Evolutionary conservation across 2,329 filamentous ascomycete species (phyloP), one percentile per base, ranked within the genome.

Genomic region (Fusarium proliferatum): DNA sequence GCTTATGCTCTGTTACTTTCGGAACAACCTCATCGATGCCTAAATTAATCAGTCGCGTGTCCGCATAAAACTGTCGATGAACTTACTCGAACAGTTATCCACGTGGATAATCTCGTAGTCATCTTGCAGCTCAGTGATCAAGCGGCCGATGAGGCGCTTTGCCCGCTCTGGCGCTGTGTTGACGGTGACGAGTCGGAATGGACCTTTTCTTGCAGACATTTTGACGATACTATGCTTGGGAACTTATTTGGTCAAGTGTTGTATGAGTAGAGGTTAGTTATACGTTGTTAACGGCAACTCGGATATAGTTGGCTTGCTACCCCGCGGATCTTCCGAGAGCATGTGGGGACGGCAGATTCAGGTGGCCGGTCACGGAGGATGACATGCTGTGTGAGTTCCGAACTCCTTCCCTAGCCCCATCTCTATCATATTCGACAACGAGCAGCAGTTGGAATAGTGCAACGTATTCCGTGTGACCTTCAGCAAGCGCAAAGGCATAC

Each of bases 1-100:
- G 64, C 5, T 53, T 67, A 5, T 67, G 64, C 17, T 67, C 45
- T 5, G 53, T 67, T 6, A 67, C 64, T 30, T 67, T 67, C 1
- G 64, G 64, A 13, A 67, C 33, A 19, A 67, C 64, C 12, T 67
- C 64, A 15, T 67, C 64, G 16, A 67, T 67, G 13, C 62, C 64
- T 67, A 8, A 1, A 2, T 0, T 6, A 6, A 4, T 67, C 17
- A 67, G 13, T 10, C 1, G 13, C 1, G 1, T 12, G 2, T 2
- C 13, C 3, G 23, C 23, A 23, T 23, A 23, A 23, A 23, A 23
- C 23, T 23, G 23, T 23, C 23, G 23, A 23, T 23, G 23, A 23
- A 23, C 51, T 5, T 21, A 67, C 64, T 67, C 9, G 43, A 30
- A 16, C 64, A 67, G 15, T 67, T 67, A 4, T 61, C 63, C 13